Evolutionary conservation across 805 yeast genomes (phyloP).

Genomic region (Saccharomycopsis fibuligera): DNA sequence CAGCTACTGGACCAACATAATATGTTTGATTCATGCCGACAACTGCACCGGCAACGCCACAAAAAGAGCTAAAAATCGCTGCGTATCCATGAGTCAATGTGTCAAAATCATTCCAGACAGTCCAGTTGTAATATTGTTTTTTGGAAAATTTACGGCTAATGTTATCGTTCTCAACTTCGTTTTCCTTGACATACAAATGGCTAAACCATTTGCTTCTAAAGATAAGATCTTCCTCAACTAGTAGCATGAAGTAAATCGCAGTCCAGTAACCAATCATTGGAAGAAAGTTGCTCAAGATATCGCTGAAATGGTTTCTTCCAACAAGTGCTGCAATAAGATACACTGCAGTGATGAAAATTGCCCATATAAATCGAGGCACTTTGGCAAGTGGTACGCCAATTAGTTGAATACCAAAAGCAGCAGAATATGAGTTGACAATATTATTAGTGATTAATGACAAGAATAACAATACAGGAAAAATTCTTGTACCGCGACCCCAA

Average conservation of each 20-base stretch:
- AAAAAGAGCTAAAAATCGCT: constrained; percentile 54
- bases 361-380: constrained; percentile 76
- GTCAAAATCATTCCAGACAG: constrained; percentile 58
- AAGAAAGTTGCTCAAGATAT: constrained; percentile 70
- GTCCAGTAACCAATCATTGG: constrained; percentile 95
- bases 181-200: constrained; percentile 15
- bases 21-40: constrained; percentile 86
- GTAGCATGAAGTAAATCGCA: constrained; percentile 66
- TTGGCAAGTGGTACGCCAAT: constrained; percentile 46
- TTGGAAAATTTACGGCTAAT: constrained; percentile 15
- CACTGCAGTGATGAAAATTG: constrained; percentile 52
- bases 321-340: constrained; percentile 68
- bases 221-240: constrained; percentile 65
- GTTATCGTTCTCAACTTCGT: constrained; percentile 11
- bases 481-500: constrained; percentile 66
- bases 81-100: constrained; percentile 68
- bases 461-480: constrained; percentile 61
- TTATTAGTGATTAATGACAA: constrained; percentile 77
- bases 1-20: constrained; percentile 73
- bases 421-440: constrained; percentile 73
- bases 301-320: constrained; percentile 66
- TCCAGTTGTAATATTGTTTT: constrained; percentile 59
- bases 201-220: constrained; percentile 47
- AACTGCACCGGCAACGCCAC: constrained; percentile 80
- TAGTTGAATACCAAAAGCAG: constrained; percentile 73